Evolutionary conservation across 2,329 filamentous ascomycete genomes (phyloP).

Genomic region (Ophiostoma sp.): DNA sequence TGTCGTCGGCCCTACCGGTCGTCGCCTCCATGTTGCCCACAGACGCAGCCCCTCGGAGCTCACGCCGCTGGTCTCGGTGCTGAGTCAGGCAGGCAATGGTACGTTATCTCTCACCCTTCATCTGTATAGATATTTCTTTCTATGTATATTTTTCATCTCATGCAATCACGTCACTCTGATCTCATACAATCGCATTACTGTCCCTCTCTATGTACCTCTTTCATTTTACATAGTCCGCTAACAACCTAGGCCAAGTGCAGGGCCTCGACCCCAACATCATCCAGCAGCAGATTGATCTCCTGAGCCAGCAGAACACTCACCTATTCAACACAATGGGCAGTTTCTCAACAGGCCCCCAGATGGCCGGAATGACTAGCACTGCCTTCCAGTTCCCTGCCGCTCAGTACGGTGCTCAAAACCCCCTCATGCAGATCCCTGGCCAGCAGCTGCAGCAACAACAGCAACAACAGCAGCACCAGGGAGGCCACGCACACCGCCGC

Average conservation of each 20-base stretch:
- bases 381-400: slow-evolving; percentile 27
- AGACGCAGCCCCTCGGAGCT: slow-evolving; percentile 94
- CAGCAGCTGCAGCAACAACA: slow-evolving; percentile 67
- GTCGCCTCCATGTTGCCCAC: slow-evolving; percentile 94
- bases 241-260: background rate
- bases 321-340: slow-evolving; percentile 41
- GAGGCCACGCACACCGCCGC: slow-evolving; percentile 84
- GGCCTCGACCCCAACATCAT: slow-evolving; percentile 95
- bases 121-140: background rate
- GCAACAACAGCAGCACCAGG: slow-evolving; percentile 63
- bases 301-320: slow-evolving; percentile 97
- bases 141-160: too few species aligned
- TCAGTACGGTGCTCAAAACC: slow-evolving; percentile 61
- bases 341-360: slow-evolving; percentile 40
- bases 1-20: slow-evolving; percentile 70
- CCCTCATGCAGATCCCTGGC: slow-evolving; percentile 58
- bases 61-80: slow-evolving; percentile 93
- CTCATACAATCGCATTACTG: too few species aligned
- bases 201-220: background rate
- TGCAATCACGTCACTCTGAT: too few species aligned
- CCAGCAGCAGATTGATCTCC: slow-evolving; percentile 94
- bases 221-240: background rate
- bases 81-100: slow-evolving; percentile 6
- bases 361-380: background rate
- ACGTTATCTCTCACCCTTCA: background rate